These are phyloP conservation scores for Coemansia sp. DNA, from an alignment of 192 early-diverging fungal genomes.

Conservation along the genomic window DNA sequence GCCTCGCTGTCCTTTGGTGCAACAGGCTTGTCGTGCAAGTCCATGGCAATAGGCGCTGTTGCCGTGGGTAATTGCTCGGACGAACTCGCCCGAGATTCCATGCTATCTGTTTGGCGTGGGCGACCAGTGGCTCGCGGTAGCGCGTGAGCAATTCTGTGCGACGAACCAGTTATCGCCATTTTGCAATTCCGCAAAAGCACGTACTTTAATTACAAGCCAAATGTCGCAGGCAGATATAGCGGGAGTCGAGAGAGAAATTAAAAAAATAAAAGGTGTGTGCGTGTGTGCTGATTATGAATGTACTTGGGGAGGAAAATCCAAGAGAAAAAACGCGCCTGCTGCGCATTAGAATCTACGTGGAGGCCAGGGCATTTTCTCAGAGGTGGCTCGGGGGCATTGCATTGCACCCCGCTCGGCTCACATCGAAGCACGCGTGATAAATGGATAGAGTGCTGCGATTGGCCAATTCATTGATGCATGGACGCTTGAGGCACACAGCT, in stretches of 20 bases:
- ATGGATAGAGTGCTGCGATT: constrained; percentile 2
- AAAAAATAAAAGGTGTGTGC: neutral
- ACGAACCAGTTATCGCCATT: neutral
- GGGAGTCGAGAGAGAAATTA: too few species aligned
- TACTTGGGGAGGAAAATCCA: neutral
- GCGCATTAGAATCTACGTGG: neutral
- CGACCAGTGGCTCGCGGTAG: neutral
- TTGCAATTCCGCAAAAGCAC: neutral
- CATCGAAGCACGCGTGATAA: neutral
- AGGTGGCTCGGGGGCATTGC: neutral
- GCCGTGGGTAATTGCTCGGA: neutral
- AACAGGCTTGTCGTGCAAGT: neutral
- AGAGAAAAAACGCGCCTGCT: neutral
- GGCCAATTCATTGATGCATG: neutral
- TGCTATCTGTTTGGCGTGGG: neutral
- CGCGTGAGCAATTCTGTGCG: constrained; percentile 4
- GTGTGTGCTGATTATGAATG: neutral
- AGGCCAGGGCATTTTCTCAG: neutral
- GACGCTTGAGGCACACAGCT: too few species aligned
- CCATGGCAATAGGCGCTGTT: neutral
- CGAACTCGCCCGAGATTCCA: neutral
- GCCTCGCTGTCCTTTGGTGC: neutral
- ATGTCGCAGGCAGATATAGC: neutral
- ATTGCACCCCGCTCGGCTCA: neutral
- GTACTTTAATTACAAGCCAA: neutral